These are phyloP conservation scores for Leccinum barrowsii DNA, from an alignment of 768 basidiomycete species.

Conservation along the genomic window DNA sequence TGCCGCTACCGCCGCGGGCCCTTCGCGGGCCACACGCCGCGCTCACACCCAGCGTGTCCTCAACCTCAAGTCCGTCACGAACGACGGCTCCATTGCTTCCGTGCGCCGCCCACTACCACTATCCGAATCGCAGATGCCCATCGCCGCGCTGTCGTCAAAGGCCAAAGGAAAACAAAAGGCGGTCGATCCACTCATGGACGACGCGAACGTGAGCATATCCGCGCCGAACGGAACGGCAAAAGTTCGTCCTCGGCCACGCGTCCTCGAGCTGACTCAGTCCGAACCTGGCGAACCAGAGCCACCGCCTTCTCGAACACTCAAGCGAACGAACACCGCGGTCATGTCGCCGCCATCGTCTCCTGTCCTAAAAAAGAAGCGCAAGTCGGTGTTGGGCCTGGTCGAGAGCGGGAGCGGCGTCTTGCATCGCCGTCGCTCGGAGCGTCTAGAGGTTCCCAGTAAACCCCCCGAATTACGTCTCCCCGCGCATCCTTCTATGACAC, in stretches of 20 bases:
- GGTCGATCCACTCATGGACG: constrained; percentile 14
- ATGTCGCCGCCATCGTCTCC: constrained; percentile 21
- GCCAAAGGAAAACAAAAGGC: constrained; percentile 34
- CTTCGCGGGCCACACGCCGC: constrained; percentile 59
- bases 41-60: constrained; percentile 54
- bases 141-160: constrained; percentile 20
- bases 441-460: constrained; percentile 16
- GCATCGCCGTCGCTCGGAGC: constrained; percentile 19
- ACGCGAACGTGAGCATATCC: constrained; percentile 7
- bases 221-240: constrained; percentile 11
- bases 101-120: constrained; percentile 7
- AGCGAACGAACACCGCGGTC: constrained; percentile 24
- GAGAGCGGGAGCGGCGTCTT: constrained; percentile 2
- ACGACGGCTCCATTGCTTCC: constrained; percentile 4
- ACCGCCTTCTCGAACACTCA: constrained; percentile 17
- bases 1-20: constrained; percentile 37
- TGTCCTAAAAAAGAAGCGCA: constrained; percentile 26
- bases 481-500: background rate
- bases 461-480: constrained; percentile 1
- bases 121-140: background rate
- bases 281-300: constrained; percentile 8
- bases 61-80: constrained; percentile 32
- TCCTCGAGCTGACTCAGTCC: background rate
- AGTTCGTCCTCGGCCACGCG: constrained; percentile 8
- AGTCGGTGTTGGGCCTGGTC: constrained; percentile 6